Base-by-base conservation (phyloP, 169 alveolate genomes). In the Eimeria necatrix region DNA sequence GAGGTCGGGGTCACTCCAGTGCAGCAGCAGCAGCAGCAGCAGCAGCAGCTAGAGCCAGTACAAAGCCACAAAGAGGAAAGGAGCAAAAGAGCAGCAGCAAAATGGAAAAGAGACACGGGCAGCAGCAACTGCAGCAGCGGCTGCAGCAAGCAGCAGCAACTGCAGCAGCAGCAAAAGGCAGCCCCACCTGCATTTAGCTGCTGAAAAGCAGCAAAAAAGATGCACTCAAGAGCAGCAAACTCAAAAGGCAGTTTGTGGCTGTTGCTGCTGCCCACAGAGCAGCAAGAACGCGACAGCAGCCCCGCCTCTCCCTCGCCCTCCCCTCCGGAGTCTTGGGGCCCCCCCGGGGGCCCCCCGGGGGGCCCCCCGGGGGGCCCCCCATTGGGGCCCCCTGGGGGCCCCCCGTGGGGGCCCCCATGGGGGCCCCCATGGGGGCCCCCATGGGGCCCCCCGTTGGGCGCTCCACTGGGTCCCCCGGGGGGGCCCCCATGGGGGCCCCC, bases 171-270 rank as follows among this genome's bases (percentile, higher is more conserved):
- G 59, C 59, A n/a, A 78, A n/a, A 61, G n/a, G n/a, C n/a, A n/a
- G 8, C 18, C 51, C 6, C 7, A 93, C 96, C 96, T n/a, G 87
- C 83, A 60, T 93, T 93, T 14, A 93, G 90, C 76, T 93, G 96
- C 53, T 95, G 96, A 60, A 97, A 73, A 16, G 98, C 97, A 73
- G 98, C 96, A 49, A 96, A 91, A 81, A 96, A 96, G 91, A 97
- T 96, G 90, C 98, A 97, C 91, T 97, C 98, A 48, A 97, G 60
- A 22, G 97, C 98, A 51, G 96, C 94, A 88, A 97, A 96, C 91
- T 97, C 98, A 88, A 97, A 97, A 5, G 98, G 98, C 60, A 68
- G 56, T 51, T 83, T 91, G 24, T 53, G 61, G 16, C 71, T 52
- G 89, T 41, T 80, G 89, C 70, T 80, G 89, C 89, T 80, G 71